These are phyloP conservation scores for Lizonia empirigonia DNA, from an alignment of 2,329 filamentous ascomycete species.

Conservation along the genomic window DNA sequence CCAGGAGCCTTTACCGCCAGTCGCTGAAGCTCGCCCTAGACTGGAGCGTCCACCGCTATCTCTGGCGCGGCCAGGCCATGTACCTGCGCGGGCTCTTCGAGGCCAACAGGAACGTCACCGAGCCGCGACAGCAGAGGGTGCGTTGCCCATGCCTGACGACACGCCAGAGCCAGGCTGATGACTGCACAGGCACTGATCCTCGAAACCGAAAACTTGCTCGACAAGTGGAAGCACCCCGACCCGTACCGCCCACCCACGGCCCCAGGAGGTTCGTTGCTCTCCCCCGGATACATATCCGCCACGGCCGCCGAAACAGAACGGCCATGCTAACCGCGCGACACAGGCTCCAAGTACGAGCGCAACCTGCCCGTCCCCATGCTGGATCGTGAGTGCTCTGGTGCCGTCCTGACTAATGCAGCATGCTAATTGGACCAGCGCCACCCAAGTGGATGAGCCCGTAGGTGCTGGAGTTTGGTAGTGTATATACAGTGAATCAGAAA, in stretches of 20 bases:
- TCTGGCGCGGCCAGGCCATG: slow-evolving; percentile 94
- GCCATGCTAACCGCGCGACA: slow-evolving; percentile 23
- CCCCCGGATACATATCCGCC: slow-evolving; percentile 27
- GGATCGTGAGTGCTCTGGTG: slow-evolving; percentile 68
- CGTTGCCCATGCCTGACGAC: slow-evolving; percentile 26
- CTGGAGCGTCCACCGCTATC: slow-evolving; percentile 89
- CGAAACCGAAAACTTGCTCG: slow-evolving; percentile 85
- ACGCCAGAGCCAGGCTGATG: slow-evolving; percentile 25
- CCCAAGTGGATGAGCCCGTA: slow-evolving; percentile 46
- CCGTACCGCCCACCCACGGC: slow-evolving; percentile 88
- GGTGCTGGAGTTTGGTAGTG: slow-evolving; percentile 15
- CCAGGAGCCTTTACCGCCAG: slow-evolving; percentile 80
- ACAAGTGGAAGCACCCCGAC: slow-evolving; percentile 97
- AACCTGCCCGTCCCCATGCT: slow-evolving; percentile 82
- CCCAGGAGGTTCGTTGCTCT: slow-evolving; percentile 73
- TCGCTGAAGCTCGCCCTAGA: slow-evolving; percentile 92
- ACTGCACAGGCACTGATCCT: slow-evolving; percentile 72
- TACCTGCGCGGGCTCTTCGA: slow-evolving; percentile 97
- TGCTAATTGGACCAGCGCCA: slow-evolving; percentile 37
- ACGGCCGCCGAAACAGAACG: slow-evolving; percentile 28
- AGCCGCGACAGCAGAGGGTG: slow-evolving; percentile 87
- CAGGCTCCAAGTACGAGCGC: slow-evolving; percentile 94
- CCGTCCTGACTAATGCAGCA: slow-evolving; percentile 1
- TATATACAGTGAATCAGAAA: no score
- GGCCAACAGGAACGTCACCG: slow-evolving; percentile 82